phyloP scores from a whole-genome alignment of 2,329 filamentous ascomycete genomes.

The Ophiostoma triangulosporum region DNA sequence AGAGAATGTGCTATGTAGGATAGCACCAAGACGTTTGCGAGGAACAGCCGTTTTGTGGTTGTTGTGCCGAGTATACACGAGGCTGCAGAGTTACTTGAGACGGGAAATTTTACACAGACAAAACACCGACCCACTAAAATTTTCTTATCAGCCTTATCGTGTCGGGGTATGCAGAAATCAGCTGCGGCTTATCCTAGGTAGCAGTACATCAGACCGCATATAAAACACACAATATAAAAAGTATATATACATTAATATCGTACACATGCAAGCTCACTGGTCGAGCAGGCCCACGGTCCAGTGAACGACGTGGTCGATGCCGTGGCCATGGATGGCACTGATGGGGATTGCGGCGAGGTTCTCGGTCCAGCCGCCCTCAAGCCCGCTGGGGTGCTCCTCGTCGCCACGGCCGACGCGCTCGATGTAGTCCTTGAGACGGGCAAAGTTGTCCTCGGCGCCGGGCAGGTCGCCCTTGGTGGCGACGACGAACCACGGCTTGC shows the following conservation, averaged over 20 bases:
- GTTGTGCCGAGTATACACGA: background rate
- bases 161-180: background rate
- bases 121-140: background rate
- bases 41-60: background rate
- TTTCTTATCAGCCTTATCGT: background rate
- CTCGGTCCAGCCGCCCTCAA: conserved; percentile 42
- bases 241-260: background rate
- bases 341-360: conserved; percentile 65
- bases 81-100: background rate
- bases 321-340: conserved; percentile 78
- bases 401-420: conserved; percentile 47
- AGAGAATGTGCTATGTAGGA: background rate
- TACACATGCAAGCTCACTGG: conserved; percentile 12
- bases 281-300: conserved; percentile 58
- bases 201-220: background rate
- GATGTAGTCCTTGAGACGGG: conserved; percentile 55
- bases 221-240: no score
- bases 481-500: conserved; percentile 93
- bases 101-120: background rate
- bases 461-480: conserved; percentile 84
- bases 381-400: conserved; percentile 58
- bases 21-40: background rate
- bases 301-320: conserved; percentile 61
- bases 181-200: background rate
- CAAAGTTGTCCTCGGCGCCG: conserved; percentile 66